Conservation (phyloP, 352 stramenopile species). For the Phytopythium chamaehyphon region DNA sequence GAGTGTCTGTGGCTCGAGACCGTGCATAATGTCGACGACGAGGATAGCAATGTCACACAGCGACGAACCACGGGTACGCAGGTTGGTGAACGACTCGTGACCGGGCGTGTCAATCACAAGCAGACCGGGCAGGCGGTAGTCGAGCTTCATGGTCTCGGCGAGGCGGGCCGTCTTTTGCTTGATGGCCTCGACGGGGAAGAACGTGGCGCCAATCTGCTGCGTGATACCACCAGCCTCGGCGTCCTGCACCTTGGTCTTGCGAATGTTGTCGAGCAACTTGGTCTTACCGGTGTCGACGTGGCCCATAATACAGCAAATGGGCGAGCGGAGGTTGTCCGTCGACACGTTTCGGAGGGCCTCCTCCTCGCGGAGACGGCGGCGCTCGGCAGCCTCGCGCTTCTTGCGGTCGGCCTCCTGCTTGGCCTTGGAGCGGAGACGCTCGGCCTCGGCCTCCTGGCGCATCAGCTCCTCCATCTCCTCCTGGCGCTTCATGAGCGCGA, state of each 20-base stretch:
- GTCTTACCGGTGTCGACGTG: conserved; percentile 98
- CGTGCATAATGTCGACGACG: conserved; percentile 99
- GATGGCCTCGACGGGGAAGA: conserved; percentile 92
- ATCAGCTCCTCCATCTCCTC: conserved; percentile 77
- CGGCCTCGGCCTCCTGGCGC: conserved; percentile 49
- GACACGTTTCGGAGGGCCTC: conserved; percentile 84
- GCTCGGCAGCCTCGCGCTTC: conserved; percentile 72
- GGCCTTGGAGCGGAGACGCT: conserved; percentile 79
- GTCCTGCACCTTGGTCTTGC: conserved; percentile 97
- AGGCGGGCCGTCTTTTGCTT: conserved; percentile 86
- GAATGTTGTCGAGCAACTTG: conserved; percentile 99
- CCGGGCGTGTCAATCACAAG: conserved; percentile 99
- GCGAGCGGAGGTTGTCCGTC: conserved; percentile 94
- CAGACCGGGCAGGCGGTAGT: conserved; percentile 90
- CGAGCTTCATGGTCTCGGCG: conserved; percentile 68
- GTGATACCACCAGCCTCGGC: conserved; percentile 95
- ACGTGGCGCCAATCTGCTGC: conserved; percentile 96
- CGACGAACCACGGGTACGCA: conserved; percentile 95
- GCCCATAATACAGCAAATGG: conserved; percentile 99
- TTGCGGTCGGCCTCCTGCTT: conserved; percentile 81
- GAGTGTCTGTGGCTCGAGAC: conserved; percentile 98
- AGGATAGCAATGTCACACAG: conserved; percentile 99
- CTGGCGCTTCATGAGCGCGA: conserved; percentile 95
- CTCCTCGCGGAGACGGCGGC: conserved; percentile 65
- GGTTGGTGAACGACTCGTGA: conserved; percentile 99